Percentiles rank a stretch among this genome's conserved stretches.
phyloP scores from a whole-genome alignment of 306 rosid genomes.

The Adenanthera pavonina region DNA sequence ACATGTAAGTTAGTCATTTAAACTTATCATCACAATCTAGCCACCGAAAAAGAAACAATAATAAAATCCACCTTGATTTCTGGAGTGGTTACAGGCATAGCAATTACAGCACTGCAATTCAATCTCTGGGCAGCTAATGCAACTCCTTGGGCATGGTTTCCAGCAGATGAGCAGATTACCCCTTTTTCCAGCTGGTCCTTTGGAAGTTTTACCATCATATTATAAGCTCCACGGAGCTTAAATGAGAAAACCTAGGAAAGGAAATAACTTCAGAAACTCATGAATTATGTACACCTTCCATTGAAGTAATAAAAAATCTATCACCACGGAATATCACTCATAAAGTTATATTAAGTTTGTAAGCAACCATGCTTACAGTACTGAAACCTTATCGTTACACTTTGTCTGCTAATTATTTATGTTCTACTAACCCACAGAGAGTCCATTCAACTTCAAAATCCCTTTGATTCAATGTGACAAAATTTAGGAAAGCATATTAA shows the following conservation, averaged over 20 bases:
- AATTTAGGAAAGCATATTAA: background rate
- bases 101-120: constrained; percentile 82
- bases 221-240: constrained; percentile 96
- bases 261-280: constrained; percentile 26
- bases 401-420: background rate
- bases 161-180: constrained; percentile 96
- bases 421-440: background rate
- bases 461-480: background rate
- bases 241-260: constrained; percentile 80
- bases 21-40: background rate
- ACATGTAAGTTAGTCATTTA: constrained; percentile 8
- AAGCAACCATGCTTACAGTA: background rate
- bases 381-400: background rate
- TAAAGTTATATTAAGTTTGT: background rate
- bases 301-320: background rate
- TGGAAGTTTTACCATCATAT: constrained; percentile 92
- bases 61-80: constrained; percentile 74
- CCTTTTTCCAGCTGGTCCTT: constrained; percentile 73
- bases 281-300: background rate
- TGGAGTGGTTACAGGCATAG: constrained; percentile 89
- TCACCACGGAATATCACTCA: background rate
- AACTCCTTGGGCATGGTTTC: constrained; percentile 99
- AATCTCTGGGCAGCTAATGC: constrained; percentile 85
- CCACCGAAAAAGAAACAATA: background rate
- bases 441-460: constrained; percentile 10